These are phyloP conservation scores for Chlorella vulgaris DNA, from an alignment of 139 green algal species.

Conservation along the genomic window DNA sequence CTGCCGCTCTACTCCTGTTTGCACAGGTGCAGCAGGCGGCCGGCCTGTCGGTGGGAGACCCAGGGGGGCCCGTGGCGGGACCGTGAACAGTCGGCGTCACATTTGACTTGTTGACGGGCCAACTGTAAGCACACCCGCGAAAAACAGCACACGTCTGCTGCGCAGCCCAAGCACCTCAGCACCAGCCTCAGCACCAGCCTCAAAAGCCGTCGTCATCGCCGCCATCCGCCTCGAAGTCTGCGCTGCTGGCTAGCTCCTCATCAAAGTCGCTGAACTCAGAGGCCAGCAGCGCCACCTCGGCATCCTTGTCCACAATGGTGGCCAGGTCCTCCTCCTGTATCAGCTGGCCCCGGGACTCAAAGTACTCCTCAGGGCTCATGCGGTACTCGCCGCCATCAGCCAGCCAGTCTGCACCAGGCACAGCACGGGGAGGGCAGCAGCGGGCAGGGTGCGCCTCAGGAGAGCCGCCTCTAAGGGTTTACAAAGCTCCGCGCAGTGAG, in stretches of 20 bases:
- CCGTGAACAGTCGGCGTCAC: no score
- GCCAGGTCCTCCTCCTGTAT: constrained; percentile 36
- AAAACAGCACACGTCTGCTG: not conserved
- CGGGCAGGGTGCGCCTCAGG: no score
- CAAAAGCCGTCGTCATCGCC: constrained; percentile 11
- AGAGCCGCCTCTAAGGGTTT: no score
- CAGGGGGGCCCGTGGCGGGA: no score
- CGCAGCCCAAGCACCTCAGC: not conserved
- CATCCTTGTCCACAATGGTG: constrained; percentile 18
- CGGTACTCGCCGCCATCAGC: constrained; percentile 19
- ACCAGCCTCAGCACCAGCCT: not conserved
- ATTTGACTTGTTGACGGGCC: no score
- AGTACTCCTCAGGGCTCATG: constrained; percentile 27
- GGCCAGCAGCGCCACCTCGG: constrained; percentile 31
- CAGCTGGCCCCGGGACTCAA: constrained; percentile 25
- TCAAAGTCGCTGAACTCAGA: constrained; percentile 48
- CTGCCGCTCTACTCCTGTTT: not conserved
- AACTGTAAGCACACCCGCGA: not conserved
- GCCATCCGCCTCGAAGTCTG: constrained; percentile 16
- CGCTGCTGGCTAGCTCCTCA: constrained; percentile 4
- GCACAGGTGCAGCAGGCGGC: not conserved
- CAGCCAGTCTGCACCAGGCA: not conserved
- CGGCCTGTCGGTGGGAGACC: not conserved
- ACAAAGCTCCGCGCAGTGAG: no score
- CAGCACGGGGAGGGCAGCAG: not conserved